Evolutionary conservation across 2,329 filamentous ascomycete genomes (phyloP).

Genomic region (Trichoderma atroviride): DNA sequence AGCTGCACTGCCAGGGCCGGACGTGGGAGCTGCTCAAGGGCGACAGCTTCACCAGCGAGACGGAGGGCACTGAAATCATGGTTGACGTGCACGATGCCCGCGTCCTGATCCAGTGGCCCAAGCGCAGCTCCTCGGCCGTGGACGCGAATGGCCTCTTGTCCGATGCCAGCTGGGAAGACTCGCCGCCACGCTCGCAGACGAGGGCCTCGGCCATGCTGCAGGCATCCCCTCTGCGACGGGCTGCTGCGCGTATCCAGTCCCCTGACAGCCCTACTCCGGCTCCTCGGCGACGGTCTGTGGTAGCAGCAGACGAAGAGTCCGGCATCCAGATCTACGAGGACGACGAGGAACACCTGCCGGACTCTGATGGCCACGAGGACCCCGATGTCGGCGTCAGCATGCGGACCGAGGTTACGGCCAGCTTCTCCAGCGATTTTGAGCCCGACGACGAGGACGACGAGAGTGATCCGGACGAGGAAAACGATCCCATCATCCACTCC

Average conservation of each 20-base stretch:
- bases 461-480: slow-evolving; percentile 80
- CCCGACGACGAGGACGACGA: slow-evolving; percentile 70
- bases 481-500: slow-evolving; percentile 88
- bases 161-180: slow-evolving; percentile 73
- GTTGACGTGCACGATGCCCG: slow-evolving; percentile 92
- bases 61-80: slow-evolving; percentile 87
- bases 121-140: slow-evolving; percentile 46
- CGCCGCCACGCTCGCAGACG: slow-evolving; percentile 47
- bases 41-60: slow-evolving; percentile 87
- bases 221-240: slow-evolving; percentile 63
- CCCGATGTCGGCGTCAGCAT: slow-evolving; percentile 48
- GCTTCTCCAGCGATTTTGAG: slow-evolving; percentile 58
- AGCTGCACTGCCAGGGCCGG: slow-evolving; percentile 85
- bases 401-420: slow-evolving; percentile 53
- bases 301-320: slow-evolving; percentile 44
- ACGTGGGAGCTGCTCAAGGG: slow-evolving; percentile 86
- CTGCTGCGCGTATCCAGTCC: slow-evolving; percentile 64
- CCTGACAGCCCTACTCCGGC: slow-evolving; percentile 70
- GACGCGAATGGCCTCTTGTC: slow-evolving; percentile 55
- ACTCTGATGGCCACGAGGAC: slow-evolving; percentile 30
- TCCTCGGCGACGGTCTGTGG: slow-evolving; percentile 49
- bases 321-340: slow-evolving; percentile 75
- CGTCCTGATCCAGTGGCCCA: slow-evolving; percentile 87
- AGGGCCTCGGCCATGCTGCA: slow-evolving; percentile 47
- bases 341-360: slow-evolving; percentile 49